These are phyloP conservation scores for Bidens hawaiensis DNA, from an alignment of 140 eudicot genomes.

Conservation along the genomic window DNA sequence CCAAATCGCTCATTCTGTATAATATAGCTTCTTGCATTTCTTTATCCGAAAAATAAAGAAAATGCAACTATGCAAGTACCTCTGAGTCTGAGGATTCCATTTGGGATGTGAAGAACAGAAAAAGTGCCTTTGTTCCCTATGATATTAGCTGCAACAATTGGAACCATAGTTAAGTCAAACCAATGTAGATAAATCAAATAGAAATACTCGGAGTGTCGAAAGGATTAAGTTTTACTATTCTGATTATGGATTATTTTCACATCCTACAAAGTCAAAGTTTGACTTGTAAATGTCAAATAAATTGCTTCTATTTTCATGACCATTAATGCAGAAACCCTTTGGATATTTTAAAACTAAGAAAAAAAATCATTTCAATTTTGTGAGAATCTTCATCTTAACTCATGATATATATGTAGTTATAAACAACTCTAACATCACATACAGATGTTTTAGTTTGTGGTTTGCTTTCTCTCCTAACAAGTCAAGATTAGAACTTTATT, in stretches of 20 bases:
- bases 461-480: neutral
- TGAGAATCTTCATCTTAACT: neutral
- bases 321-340: neutral
- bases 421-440: too few relatives aligned
- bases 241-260: neutral
- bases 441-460: neutral
- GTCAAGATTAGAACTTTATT: neutral
- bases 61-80: conserved; percentile 47
- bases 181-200: neutral
- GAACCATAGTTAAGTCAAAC: conserved; percentile 8
- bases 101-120: conserved; percentile 14
- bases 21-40: neutral
- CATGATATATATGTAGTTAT: neutral
- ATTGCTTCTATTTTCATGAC: neutral
- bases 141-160: conserved; percentile 7
- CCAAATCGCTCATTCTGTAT: neutral
- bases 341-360: neutral
- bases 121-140: conserved; percentile 21
- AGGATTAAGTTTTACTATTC: neutral
- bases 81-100: conserved; percentile 28
- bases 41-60: neutral
- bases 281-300: neutral
- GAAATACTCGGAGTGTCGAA: neutral
- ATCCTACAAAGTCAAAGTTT: conserved; percentile 1
- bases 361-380: neutral